Evolutionary conservation across 2,329 filamentous ascomycete genomes (phyloP).

Genomic region (Trichoderma sp.): DNA sequence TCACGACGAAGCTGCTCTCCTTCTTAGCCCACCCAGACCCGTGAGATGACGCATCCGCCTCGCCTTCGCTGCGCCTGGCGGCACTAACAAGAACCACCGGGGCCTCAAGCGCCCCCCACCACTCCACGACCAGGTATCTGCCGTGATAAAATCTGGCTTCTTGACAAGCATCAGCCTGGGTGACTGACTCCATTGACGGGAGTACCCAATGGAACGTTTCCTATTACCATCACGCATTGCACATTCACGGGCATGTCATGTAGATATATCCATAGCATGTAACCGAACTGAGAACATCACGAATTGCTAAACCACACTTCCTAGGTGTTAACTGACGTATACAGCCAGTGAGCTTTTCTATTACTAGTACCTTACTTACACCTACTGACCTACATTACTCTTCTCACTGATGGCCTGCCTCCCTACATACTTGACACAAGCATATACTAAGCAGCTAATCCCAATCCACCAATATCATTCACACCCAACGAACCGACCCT

Average conservation of each 20-base stretch:
- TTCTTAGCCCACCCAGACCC: not conserved
- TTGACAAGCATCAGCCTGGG: constrained; percentile 2
- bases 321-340: too few species aligned
- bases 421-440: not conserved
- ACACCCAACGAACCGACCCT: not conserved
- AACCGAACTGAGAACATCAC: too few species aligned
- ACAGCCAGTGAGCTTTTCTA: too few species aligned
- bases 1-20: not conserved
- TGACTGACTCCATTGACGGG: not conserved
- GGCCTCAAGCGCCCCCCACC: not conserved
- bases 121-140: not conserved
- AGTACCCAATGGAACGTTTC: constrained; percentile 15
- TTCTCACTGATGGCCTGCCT: not conserved
- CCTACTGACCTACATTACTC: not conserved
- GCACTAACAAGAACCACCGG: constrained; percentile 8
- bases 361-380: not conserved
- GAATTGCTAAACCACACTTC: too few species aligned
- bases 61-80: constrained; percentile 4
- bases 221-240: not conserved
- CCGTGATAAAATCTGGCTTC: constrained; percentile 16
- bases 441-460: constrained; percentile 7
- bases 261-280: too few species aligned
- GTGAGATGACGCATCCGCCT: constrained; percentile 24
- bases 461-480: not conserved
- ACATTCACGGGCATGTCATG: not conserved